Evolutionary conservation across 129 eudicot genomes (phyloP).

Genomic region (Dittrichia graveolens): DNA sequence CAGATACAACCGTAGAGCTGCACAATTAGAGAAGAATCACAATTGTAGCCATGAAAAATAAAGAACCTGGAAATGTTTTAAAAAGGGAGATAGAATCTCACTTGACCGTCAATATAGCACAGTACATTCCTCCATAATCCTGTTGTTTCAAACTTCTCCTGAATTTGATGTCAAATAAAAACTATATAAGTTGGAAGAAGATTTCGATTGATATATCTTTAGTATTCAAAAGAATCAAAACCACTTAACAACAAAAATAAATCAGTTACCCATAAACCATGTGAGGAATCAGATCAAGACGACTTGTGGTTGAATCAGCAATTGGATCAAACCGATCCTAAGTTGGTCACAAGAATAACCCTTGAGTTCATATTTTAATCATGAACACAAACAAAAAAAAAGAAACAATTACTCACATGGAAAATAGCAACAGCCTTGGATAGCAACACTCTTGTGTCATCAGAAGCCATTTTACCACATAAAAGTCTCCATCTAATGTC

Average conservation of each 20-base stretch:
- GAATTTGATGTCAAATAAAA: conserved; percentile 30
- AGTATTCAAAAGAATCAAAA: not conserved
- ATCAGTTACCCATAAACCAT: conserved; percentile 78
- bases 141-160: conserved; percentile 60
- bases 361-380: not conserved
- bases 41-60: not conserved
- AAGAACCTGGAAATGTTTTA: not conserved
- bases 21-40: conserved; percentile 25
- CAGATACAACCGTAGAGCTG: conserved; percentile 80
- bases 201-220: not conserved
- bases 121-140: conserved; percentile 87
- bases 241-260: not conserved
- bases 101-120: conserved; percentile 78
- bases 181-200: not conserved
- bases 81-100: conserved; percentile 35
- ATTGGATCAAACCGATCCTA: conserved; percentile 85
- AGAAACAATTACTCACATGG: conserved; percentile 61
- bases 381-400: conserved; percentile 2
- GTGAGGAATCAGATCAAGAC: conserved; percentile 69
- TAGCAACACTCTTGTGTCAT: conserved; percentile 57
- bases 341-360: not conserved
- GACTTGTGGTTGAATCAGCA: conserved; percentile 60
- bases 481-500: conserved; percentile 85
- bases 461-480: conserved; percentile 63
- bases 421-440: conserved; percentile 83